Evolutionary conservation across 257 asterid genomes (phyloP).

Genomic region (Echium plantagineum): DNA sequence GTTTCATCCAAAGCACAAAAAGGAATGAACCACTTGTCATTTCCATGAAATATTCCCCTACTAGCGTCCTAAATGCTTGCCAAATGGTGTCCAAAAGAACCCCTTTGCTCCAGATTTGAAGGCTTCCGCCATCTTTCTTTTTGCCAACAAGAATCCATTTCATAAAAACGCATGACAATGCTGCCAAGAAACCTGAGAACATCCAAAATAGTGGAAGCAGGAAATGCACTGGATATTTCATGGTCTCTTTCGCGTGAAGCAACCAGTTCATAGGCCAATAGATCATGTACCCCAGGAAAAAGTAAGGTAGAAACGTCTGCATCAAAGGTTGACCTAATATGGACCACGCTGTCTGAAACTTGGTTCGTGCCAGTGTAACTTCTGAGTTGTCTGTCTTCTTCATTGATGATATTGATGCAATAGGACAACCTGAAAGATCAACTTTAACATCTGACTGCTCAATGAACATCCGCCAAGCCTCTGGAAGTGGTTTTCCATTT

Average conservation of each 20-base stretch:
- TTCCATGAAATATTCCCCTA: conserved; percentile 67
- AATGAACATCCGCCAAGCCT: conserved; percentile 66
- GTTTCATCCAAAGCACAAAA: conserved; percentile 61
- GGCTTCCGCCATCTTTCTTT: conserved; percentile 59
- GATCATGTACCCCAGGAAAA: conserved; percentile 32
- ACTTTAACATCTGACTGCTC: conserved; percentile 78
- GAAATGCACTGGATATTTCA: conserved; percentile 35
- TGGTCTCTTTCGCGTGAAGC: conserved; percentile 15
- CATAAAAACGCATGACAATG: conserved; percentile 35
- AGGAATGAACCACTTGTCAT: conserved; percentile 49
- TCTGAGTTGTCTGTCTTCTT: conserved; percentile 14
- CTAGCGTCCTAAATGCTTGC: conserved; percentile 69
- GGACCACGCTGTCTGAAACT: conserved; percentile 59
- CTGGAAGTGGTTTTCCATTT: conserved; percentile 67
- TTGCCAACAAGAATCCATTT: conserved; percentile 55
- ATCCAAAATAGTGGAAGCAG: conserved; percentile 65
- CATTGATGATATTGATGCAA: conserved; percentile 26
- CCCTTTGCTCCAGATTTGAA: conserved; percentile 49
- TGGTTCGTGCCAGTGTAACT: conserved; percentile 48
- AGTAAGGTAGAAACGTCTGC: conserved; percentile 66
- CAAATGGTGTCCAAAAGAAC: conserved; percentile 61
- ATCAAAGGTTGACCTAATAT: conserved; percentile 49
- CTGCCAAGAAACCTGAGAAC: conserved; percentile 42
- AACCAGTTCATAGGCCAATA: conserved; percentile 34
- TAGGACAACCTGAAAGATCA: conserved; percentile 74